Percentiles rank a stretch among this genome's conserved stretches.
These are phyloP conservation scores for Apophysomyces trapeziformis DNA, from an alignment of 371 early-diverging fungal species.

Conservation along the genomic window DNA sequence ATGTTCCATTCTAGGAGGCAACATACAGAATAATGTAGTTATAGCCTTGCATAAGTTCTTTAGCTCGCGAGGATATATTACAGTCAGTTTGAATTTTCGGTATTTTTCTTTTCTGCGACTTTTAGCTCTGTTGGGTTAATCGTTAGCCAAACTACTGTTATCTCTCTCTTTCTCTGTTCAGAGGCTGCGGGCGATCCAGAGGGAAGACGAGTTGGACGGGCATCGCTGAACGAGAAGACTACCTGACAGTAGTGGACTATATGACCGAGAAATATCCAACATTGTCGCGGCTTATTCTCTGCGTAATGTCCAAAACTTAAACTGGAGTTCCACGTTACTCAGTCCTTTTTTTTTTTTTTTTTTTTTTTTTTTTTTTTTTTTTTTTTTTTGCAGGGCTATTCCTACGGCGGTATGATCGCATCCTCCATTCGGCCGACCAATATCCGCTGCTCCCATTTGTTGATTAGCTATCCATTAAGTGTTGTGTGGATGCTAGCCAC, in stretches of 20 bases:
- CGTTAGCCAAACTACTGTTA: not conserved
- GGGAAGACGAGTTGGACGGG: slow-evolving; percentile 65
- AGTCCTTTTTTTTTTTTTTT: too few relatives aligned
- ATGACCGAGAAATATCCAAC: slow-evolving; percentile 21
- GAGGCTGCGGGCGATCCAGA: slow-evolving; percentile 59
- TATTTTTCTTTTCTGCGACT: slow-evolving; percentile 15
- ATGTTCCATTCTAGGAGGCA: slow-evolving; percentile 32
- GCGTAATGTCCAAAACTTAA: slow-evolving; percentile 19
- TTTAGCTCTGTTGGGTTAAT: not conserved
- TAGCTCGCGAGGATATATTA: slow-evolving; percentile 29
- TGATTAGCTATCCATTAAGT: slow-evolving; percentile 45
- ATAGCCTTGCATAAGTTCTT: slow-evolving; percentile 38
- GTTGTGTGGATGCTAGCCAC: slow-evolving; percentile 49
- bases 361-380: too few relatives aligned
- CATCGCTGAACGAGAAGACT: slow-evolving; percentile 60
- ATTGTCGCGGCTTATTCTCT: slow-evolving; percentile 20
- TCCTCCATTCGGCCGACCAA: slow-evolving; percentile 24
- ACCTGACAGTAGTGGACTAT: slow-evolving; percentile 50
- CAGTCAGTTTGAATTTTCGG: slow-evolving; percentile 57
- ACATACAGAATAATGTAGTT: slow-evolving; percentile 49
- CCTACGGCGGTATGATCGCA: slow-evolving; percentile 56
- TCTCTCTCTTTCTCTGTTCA: slow-evolving; percentile 8
- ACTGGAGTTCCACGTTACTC: not conserved
- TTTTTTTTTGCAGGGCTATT: slow-evolving; percentile 51
- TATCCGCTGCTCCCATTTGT: slow-evolving; percentile 32